Evolutionary conservation across 2,329 filamentous ascomycete species (phyloP).

Genomic region (Monosporascus sp.): DNA sequence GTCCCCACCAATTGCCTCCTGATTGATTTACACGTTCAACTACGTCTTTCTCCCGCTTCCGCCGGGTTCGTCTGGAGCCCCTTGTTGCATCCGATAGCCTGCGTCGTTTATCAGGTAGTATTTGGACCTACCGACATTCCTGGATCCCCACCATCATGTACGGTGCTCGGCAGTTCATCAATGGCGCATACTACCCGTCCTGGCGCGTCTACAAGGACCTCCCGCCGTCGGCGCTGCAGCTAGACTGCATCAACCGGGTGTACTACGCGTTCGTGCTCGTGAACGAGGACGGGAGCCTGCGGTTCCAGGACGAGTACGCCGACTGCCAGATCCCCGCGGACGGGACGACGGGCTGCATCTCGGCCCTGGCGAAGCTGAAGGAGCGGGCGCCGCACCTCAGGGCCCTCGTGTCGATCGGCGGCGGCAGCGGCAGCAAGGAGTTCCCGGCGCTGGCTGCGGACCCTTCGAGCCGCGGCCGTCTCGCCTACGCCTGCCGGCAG

Average conservation of each 20-base stretch:
- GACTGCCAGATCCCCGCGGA: slow-evolving; percentile 57
- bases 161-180: slow-evolving; percentile 28
- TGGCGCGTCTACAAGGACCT: slow-evolving; percentile 53
- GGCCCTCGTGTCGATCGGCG: slow-evolving; percentile 61
- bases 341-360: slow-evolving; percentile 54
- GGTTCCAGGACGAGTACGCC: slow-evolving; percentile 61
- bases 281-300: slow-evolving; percentile 27
- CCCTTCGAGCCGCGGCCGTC: slow-evolving; percentile 41
- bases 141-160: slow-evolving; percentile 3
- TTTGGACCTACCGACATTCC: no score
- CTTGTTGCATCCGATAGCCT: no score
- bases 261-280: slow-evolving; percentile 55
- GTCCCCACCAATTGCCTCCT: no score
- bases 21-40: no score
- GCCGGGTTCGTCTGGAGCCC: no score
- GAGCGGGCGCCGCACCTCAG: slow-evolving; percentile 50
- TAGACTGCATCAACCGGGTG: slow-evolving; percentile 52
- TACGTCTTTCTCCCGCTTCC: no score
- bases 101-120: no score
- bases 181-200: slow-evolving; percentile 57
- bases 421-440: slow-evolving; percentile 56
- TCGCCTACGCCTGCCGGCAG: slow-evolving; percentile 48
- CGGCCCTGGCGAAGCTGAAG: slow-evolving; percentile 56
- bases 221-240: slow-evolving; percentile 48
- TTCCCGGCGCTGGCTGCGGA: slow-evolving; percentile 54